Conservation (phyloP, 2,329 filamentous ascomycete species). For the Xylaria arbuscula region DNA sequence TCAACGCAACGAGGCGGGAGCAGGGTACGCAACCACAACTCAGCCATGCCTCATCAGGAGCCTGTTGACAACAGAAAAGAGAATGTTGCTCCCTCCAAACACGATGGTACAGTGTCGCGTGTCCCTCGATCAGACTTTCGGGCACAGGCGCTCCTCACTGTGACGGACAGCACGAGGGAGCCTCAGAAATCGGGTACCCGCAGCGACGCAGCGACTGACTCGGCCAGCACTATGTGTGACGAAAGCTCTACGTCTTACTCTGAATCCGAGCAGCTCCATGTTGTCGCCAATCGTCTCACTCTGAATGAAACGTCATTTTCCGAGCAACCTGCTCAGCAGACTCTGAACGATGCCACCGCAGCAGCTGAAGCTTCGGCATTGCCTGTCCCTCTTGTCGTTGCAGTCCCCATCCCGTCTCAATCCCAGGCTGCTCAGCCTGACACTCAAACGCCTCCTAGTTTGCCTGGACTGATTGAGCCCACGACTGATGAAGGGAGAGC, state of each 20-base stretch:
- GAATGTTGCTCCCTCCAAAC: conserved; percentile 29
- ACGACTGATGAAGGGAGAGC: conserved; percentile 51
- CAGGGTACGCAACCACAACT: conserved; percentile 30
- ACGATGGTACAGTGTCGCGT: conserved; percentile 28
- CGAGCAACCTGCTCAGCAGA: conserved; percentile 29
- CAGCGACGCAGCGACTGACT: conserved; percentile 38
- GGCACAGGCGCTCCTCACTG: conserved; percentile 39
- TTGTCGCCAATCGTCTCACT: conserved; percentile 42
- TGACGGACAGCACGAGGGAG: conserved; percentile 39
- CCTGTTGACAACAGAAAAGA: conserved; percentile 38
- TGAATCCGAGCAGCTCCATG: conserved; percentile 36
- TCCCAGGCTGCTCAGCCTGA: conserved; percentile 32
- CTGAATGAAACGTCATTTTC: conserved; percentile 39
- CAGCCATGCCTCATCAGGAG: conserved; percentile 28
- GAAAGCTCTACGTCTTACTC: conserved; percentile 25
- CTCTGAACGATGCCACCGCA: conserved; percentile 36
- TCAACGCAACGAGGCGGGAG: conserved; percentile 36
- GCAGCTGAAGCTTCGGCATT: conserved; percentile 41
- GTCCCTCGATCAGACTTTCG: conserved; percentile 29
- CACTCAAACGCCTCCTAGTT: conserved; percentile 38
- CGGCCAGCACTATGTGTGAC: conserved; percentile 34
- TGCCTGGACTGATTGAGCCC: conserved; percentile 51
- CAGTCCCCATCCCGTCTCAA: conserved; percentile 41
- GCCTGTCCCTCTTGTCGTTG: conserved; percentile 45
- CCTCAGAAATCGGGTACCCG: conserved; percentile 49